These are phyloP conservation scores for Leccinum aurantiacum DNA, from an alignment of 768 basidiomycete genomes.

Conservation along the genomic window DNA sequence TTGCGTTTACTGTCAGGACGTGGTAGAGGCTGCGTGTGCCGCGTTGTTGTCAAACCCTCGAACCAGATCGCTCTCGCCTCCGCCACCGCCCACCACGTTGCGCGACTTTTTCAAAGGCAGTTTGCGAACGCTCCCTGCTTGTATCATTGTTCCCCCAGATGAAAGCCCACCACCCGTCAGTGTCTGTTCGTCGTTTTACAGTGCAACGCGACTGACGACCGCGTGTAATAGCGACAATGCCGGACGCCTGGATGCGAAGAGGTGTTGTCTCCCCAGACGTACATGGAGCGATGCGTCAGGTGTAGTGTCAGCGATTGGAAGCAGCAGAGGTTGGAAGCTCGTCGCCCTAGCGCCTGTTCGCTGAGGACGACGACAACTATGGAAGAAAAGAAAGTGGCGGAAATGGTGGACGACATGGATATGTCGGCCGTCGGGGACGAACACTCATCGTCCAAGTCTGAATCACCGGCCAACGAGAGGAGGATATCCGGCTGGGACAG, in stretches of 20 bases:
- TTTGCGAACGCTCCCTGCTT: conserved; percentile 5
- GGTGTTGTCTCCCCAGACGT: neutral
- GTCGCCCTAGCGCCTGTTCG: neutral
- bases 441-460: neutral
- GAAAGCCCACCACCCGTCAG: neutral
- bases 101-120: conserved; percentile 1
- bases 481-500: conserved; percentile 23
- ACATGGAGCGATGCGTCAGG: conserved; percentile 19
- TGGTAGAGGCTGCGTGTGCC: neutral
- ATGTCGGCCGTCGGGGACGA: conserved; percentile 3
- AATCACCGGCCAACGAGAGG: neutral
- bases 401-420: neutral
- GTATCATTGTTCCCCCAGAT: neutral
- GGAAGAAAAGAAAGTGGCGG: neutral
- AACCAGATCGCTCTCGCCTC: neutral
- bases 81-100: neutral
- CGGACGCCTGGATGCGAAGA: conserved; percentile 15
- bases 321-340: conserved; percentile 1
- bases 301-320: conserved; percentile 25
- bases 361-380: neutral
- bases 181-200: neutral
- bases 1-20: conserved; percentile 11
- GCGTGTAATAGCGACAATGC: conserved; percentile 16
- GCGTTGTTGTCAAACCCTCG: neutral
- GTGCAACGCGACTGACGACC: neutral